Conservation (phyloP, 1,284 basidiomycete genomes). For the Apiotrichum montevideense region DNA sequence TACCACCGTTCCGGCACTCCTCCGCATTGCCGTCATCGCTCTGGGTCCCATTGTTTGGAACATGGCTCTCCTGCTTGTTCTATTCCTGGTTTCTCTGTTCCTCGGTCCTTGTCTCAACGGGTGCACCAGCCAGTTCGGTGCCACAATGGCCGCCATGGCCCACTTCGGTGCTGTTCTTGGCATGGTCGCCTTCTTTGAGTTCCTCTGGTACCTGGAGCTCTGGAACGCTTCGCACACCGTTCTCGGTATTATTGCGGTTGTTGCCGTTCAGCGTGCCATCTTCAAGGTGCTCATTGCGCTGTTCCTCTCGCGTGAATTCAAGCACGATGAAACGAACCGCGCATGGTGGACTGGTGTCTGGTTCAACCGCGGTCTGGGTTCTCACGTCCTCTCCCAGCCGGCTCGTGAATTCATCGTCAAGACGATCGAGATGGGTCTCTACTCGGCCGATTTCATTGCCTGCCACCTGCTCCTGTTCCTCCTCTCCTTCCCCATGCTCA, state of each 20-base stretch:
- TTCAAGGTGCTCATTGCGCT: conserved; percentile 88
- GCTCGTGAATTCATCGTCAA: conserved; percentile 93
- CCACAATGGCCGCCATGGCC: conserved; percentile 79
- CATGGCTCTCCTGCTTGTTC: conserved; percentile 71
- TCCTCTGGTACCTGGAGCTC: conserved; percentile 86
- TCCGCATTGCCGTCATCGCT: conserved; percentile 88
- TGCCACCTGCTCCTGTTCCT: conserved; percentile 61
- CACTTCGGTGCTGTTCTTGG: conserved; percentile 74
- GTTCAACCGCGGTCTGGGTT: conserved; percentile 85
- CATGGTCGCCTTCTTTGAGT: conserved; percentile 86
- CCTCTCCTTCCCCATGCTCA: conserved; percentile 70
- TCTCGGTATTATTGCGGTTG: conserved; percentile 76
- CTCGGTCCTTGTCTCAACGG: conserved; percentile 78
- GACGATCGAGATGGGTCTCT: conserved; percentile 91
- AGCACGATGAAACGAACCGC: conserved; percentile 92
- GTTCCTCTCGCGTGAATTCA: conserved; percentile 90
- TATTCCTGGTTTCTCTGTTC: conserved; percentile 88
- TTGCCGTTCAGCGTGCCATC: conserved; percentile 79
- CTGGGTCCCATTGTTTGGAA: conserved; percentile 96
- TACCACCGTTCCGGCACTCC: conserved; percentile 62
- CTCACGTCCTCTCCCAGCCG: conserved; percentile 83
- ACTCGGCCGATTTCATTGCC: conserved; percentile 68
- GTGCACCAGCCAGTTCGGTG: conserved; percentile 76
- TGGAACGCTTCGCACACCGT: conserved; percentile 91
- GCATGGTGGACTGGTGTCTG: conserved; percentile 96